Percentiles rank a stretch among this genome's conserved stretches.
Evolutionary conservation across 371 early-diverging fungal species (phyloP).

Genomic region (Basidiobolus meristosporus): DNA sequence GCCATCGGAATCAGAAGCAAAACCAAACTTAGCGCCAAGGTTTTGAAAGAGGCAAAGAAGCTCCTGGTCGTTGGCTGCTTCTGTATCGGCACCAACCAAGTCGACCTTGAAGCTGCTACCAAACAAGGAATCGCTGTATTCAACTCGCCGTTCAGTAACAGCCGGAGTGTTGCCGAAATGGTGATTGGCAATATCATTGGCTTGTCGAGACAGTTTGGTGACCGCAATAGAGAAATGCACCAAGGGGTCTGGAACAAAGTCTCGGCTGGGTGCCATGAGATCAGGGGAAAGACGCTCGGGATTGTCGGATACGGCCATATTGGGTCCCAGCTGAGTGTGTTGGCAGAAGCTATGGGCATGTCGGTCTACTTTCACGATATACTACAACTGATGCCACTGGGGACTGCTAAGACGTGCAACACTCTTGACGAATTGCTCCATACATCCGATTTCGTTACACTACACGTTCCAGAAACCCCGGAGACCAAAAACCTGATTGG

Average conservation of each 20-base stretch:
- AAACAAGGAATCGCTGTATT: conserved; percentile 80
- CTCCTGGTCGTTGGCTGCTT: conserved; percentile 89
- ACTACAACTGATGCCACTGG: conserved; percentile 83
- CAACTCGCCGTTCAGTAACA: conserved; percentile 95
- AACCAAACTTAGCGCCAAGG: conserved; percentile 76
- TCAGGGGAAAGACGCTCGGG: conserved; percentile 75
- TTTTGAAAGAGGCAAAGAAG: conserved; percentile 73
- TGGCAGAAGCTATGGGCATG: conserved; percentile 94
- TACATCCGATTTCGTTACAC: conserved; percentile 69
- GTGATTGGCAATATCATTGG: conserved; percentile 83
- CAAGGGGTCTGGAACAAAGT: conserved; percentile 81
- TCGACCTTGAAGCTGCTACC: conserved; percentile 75
- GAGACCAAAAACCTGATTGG: conserved; percentile 94
- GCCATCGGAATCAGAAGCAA: conserved; percentile 84
- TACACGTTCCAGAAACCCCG: conserved; percentile 90
- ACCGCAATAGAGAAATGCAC: conserved; percentile 83
- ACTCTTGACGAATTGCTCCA: conserved; percentile 57
- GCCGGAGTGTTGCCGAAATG: conserved; percentile 66
- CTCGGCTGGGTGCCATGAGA: conserved; percentile 70
- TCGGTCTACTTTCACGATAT: conserved; percentile 77
- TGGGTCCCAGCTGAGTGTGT: conserved; percentile 84
- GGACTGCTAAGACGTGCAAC: conserved; percentile 51
- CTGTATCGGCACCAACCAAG: conserved; percentile 97
- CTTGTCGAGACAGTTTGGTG: conserved; percentile 79
- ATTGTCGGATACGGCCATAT: conserved; percentile 98